A percentile compares a stretch with the other conserved stretches of the same genome.
phyloP scores from a whole-genome alignment of 371 early-diverging fungal species.

The Mucor racemosus region DNA sequence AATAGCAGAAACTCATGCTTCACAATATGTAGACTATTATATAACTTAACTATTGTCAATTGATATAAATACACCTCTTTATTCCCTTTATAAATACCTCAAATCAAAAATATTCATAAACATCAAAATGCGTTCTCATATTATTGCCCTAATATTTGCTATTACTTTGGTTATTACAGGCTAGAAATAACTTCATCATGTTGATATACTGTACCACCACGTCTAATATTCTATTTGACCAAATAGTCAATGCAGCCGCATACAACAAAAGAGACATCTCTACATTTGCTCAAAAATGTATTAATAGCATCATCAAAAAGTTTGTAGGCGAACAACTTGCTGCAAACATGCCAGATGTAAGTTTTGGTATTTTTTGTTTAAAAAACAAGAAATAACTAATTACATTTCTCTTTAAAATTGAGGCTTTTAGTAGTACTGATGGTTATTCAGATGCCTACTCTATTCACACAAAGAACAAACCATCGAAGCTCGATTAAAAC shows the following conservation, averaged over 20 bases:
- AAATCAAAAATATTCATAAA: too few species aligned
- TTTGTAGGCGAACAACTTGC: not conserved
- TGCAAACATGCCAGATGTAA: not conserved
- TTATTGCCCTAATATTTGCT: not conserved
- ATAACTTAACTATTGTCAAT: too few species aligned
- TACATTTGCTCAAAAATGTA: not conserved
- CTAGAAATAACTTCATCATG: not conserved
- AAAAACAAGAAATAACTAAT: not conserved
- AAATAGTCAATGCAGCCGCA: not conserved
- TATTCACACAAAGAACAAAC: constrained; percentile 15
- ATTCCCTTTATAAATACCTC: too few species aligned
- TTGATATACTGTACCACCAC: not conserved
- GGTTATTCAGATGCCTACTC: constrained; percentile 23
- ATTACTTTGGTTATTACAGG: not conserved
- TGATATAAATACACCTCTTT: too few species aligned
- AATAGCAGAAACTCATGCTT: too few species aligned
- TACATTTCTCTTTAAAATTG: constrained; percentile 20
- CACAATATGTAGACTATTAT: too few species aligned
- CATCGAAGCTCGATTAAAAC: constrained; percentile 18
- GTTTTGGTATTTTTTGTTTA: not conserved
- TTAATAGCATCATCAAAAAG: not conserved
- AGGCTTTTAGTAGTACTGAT: constrained; percentile 13
- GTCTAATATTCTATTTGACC: not conserved
- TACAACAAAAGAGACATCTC: not conserved
- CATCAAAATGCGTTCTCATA: not conserved